These are phyloP conservation scores for Penicillium sp. DNA, from an alignment of 2,329 filamentous ascomycete genomes.

Conservation along the genomic window DNA sequence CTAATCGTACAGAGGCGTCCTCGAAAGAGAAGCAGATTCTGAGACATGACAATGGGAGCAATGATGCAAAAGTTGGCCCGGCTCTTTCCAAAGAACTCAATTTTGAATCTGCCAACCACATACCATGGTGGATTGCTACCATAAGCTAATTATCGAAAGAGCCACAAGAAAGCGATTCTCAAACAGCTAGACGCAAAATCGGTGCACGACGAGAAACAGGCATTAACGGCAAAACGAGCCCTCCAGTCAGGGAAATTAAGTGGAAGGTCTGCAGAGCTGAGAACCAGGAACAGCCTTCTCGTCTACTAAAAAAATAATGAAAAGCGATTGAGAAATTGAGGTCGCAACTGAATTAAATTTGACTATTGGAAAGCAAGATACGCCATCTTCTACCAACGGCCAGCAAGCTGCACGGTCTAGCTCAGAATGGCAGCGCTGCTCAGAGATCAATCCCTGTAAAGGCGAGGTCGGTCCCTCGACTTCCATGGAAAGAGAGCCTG, in stretches of 20 bases:
- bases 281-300: no score
- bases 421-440: no score
- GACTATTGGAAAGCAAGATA: no score
- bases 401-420: no score
- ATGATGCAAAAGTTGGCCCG: background rate
- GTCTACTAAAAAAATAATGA: no score
- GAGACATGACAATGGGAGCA: background rate
- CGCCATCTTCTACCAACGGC: no score
- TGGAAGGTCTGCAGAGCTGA: no score
- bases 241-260: background rate
- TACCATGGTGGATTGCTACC: background rate
- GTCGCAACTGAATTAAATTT: no score
- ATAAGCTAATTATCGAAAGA: background rate
- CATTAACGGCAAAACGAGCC: background rate
- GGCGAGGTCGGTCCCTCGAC: no score
- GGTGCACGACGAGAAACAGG: background rate
- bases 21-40: background rate
- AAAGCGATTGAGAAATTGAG: no score
- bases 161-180: background rate
- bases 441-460: no score
- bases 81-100: background rate
- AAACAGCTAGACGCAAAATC: background rate
- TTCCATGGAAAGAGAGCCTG: no score
- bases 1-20: background rate
- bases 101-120: background rate